These are phyloP conservation scores for Skeletonema tropicum DNA, from an alignment of 108 stramenopile genomes.

Conservation along the genomic window DNA sequence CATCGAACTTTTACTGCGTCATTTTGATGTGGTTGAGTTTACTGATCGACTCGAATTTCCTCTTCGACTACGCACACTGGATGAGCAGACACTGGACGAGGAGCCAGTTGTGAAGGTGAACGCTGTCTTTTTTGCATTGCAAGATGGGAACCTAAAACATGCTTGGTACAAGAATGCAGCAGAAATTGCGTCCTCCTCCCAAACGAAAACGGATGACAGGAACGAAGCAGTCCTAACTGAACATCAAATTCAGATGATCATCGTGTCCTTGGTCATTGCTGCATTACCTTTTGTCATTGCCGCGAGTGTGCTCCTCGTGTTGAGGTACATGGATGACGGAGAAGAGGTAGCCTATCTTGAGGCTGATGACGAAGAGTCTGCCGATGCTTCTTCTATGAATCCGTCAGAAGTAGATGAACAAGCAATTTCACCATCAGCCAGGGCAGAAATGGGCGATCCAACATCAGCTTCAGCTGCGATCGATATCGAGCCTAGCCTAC, in stretches of 20 bases:
- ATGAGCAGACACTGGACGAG: not conserved
- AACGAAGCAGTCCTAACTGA: not conserved
- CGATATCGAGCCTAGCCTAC: not conserved
- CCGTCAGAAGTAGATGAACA: not conserved
- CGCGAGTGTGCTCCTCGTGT: not conserved
- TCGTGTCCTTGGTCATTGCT: not conserved
- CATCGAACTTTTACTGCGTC: slow-evolving; percentile 19
- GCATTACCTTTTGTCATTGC: not conserved
- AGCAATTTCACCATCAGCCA: not conserved
- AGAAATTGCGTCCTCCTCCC: not conserved
- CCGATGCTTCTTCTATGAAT: not conserved
- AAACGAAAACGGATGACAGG: too few relatives aligned
- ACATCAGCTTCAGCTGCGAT: not conserved
- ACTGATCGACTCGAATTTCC: slow-evolving; percentile 16
- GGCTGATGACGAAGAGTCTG: slow-evolving; percentile 1
- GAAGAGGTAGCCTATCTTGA: not conserved
- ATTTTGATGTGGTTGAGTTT: slow-evolving; percentile 37
- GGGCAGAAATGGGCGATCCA: not conserved
- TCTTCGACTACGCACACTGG: not conserved
- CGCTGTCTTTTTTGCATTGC: slow-evolving; percentile 31
- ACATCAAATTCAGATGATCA: slow-evolving; percentile 1
- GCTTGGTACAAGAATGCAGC: slow-evolving; percentile 12
- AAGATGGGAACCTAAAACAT: slow-evolving; percentile 19
- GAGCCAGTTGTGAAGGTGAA: slow-evolving; percentile 19
- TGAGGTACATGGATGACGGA: slow-evolving; percentile 1